Conservation (phyloP, 1,284 basidiomycete genomes). For the Ustilago trichophora region DNA sequence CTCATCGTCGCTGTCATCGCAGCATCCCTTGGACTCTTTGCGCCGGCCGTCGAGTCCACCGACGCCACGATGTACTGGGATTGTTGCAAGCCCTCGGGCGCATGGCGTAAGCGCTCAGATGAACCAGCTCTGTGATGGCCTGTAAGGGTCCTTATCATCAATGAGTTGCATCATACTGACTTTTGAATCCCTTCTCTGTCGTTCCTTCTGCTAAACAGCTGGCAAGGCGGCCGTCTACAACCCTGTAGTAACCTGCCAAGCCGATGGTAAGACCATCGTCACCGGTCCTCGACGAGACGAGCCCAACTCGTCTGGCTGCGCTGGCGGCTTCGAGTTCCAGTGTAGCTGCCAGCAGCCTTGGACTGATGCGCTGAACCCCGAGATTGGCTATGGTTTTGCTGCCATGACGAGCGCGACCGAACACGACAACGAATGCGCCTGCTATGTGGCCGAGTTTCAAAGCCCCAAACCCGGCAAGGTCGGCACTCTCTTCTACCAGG, state of each 20-base stretch:
- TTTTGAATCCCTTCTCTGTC: background rate
- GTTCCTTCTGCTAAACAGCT: background rate
- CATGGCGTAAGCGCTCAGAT: background rate
- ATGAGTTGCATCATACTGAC: no score
- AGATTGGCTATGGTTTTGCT: conserved; percentile 28
- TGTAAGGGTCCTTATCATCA: no score
- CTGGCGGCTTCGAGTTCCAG: conserved; percentile 34
- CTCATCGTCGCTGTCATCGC: conserved; percentile 17
- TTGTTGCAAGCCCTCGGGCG: conserved; percentile 20
- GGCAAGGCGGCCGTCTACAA: conserved; percentile 23
- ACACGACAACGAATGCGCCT: conserved; percentile 19
- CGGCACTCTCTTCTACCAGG: conserved; percentile 36
- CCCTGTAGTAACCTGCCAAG: conserved; percentile 15
- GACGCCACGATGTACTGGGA: conserved; percentile 42
- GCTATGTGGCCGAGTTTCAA: conserved; percentile 24
- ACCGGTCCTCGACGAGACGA: conserved; percentile 23
- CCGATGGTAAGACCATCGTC: conserved; percentile 34
- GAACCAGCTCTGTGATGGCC: no score
- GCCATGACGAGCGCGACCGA: conserved; percentile 28
- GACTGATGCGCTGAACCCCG: conserved; percentile 23
- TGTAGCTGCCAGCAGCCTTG: conserved; percentile 44
- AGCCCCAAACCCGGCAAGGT: conserved; percentile 22
- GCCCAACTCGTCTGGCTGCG: conserved; percentile 30
- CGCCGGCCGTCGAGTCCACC: conserved; percentile 13
- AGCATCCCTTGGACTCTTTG: conserved; percentile 8